These are phyloP conservation scores for Lentinula sp. DNA, from an alignment of 768 basidiomycete genomes.

Conservation along the genomic window DNA sequence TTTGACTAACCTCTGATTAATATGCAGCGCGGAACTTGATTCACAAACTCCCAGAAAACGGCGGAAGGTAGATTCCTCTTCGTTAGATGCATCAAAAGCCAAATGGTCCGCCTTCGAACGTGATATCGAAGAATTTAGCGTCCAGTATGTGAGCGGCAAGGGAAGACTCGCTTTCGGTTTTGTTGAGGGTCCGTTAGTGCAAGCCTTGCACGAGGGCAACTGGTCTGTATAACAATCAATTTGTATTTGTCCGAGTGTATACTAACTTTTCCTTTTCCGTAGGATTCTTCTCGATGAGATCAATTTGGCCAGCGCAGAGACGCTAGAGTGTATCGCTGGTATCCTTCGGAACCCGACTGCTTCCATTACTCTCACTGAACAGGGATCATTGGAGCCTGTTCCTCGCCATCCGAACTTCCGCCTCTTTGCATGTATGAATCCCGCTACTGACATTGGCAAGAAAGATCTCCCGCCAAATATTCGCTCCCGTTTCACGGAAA, in stretches of 20 bases:
- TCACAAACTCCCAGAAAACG: conserved; percentile 58
- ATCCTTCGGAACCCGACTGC: conserved; percentile 80
- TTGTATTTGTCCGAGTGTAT: too few relatives aligned
- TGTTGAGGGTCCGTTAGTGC: conserved; percentile 93
- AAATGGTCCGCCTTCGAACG: conserved; percentile 65
- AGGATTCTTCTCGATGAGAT: conserved; percentile 97
- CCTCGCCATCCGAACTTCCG: conserved; percentile 94
- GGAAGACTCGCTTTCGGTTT: conserved; percentile 92
- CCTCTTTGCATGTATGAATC: conserved; percentile 99
- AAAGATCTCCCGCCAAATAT: conserved; percentile 92
- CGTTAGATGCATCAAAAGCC: conserved; percentile 35
- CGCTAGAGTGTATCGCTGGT: conserved; percentile 87
- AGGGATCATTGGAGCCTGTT: conserved; percentile 85
- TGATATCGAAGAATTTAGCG: conserved; percentile 75
- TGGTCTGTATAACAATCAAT: conserved; percentile 53
- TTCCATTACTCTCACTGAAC: conserved; percentile 90
- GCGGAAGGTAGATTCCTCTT: conserved; percentile 49
- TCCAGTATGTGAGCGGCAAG: conserved; percentile 82
- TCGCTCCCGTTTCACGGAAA: conserved; percentile 88
- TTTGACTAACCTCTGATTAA: background rate
- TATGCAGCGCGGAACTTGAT: conserved; percentile 21
- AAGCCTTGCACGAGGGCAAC: conserved; percentile 80
- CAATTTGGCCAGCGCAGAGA: conserved; percentile 91
- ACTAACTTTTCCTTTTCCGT: background rate
- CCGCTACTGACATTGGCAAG: conserved; percentile 97